A percentile compares a stretch with the other conserved stretches of the same genome.
These are phyloP conservation scores for Rhizoctonia solani DNA, from an alignment of 1,284 basidiomycete species.

Conservation along the genomic window DNA sequence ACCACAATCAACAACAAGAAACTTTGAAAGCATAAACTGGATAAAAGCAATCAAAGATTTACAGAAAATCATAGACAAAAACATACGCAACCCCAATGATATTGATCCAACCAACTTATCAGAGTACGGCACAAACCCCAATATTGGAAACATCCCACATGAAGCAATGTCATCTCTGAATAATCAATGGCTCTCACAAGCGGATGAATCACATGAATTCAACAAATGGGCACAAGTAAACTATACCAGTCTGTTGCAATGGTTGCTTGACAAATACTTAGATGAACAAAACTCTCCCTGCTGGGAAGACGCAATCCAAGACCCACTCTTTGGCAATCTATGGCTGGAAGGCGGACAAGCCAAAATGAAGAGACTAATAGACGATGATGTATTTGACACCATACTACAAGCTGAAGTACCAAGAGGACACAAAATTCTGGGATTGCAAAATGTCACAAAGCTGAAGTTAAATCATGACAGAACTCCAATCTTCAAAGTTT, in stretches of 20 bases:
- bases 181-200: neutral
- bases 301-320: conserved; percentile 10
- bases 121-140: neutral
- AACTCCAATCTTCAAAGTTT: neutral
- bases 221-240: neutral
- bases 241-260: neutral
- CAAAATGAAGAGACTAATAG: neutral
- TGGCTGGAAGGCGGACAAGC: neutral
- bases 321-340: neutral
- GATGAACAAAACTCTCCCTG: neutral
- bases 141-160: neutral
- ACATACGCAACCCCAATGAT: neutral
- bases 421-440: neutral
- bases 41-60: neutral
- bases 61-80: neutral
- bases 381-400: neutral
- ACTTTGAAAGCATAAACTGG: too few species aligned
- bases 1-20: too few species aligned
- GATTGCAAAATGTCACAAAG: neutral
- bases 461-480: neutral
- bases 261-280: neutral
- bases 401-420: neutral
- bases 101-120: neutral
- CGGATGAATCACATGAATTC: neutral
- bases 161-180: neutral